Evolutionary conservation across 1,284 basidiomycete genomes (phyloP), one percentile per base, ranked within the genome.

Genomic region (Binderoboletus segoi): DNA sequence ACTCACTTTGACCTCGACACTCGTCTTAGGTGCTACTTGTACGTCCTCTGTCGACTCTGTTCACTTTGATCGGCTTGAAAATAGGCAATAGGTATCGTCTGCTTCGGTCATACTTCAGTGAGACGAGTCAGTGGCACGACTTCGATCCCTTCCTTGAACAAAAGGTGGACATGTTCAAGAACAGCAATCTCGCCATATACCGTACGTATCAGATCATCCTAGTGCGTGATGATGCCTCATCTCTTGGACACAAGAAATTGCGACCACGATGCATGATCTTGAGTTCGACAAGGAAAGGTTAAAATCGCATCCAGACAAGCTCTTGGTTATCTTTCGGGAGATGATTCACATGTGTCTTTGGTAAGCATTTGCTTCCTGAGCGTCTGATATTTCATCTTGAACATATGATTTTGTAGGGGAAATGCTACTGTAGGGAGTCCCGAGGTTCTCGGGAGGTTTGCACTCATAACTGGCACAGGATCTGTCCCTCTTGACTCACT

Each of bases 281-380:
- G 81, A 84, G 48, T 67, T 59, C 11, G 81, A 82, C 52, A 82
- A 81, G 57, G 74, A 72, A 8, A 67, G 66, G 4, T 60, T 88
- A 16, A 67, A 68, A 44, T 70, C 75, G 3, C 79, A 87, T 59
- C 73, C 81, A 0, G 75, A 77, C 12, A 85, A 85, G 56, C 71
- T 91, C 8, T 75, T 79, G 41, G 76, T 89, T 2, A 70, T 93
- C 20, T 95, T 94, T 73, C 81, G 82, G 61, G 88, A 93, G 71
- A 93, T 96, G 88, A 80, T 93, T 13, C 89, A 93, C 66, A 93
- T 93, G 83, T 92, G 90, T 73, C 79, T 96, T 21, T 95, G 93
- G 93, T 85, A 57, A 50, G 79, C 58, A 56, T 28, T 51, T 52
- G 1, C 52, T 50, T 58, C 42, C 28, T 43, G 11, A 3, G 8